Base-by-base conservation (phyloP, 495 filamentous ascomycete species). In the Aspergillus ostianus region DNA sequence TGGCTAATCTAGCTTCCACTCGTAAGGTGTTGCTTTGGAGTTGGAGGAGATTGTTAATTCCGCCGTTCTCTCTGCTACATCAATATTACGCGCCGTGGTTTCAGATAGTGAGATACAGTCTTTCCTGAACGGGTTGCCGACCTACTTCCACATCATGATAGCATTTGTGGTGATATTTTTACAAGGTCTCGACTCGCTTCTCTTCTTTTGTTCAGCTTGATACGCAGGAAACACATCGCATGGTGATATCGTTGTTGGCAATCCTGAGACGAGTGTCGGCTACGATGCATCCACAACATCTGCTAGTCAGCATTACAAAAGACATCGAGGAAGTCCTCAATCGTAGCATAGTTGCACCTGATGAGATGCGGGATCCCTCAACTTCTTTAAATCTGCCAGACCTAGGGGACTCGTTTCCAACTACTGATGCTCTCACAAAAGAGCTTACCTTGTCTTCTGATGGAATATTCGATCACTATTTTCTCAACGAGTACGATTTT, bases 161-260 rank as follows among this genome's bases (percentile, higher is more conserved):
- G 73, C 73, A 9, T 76, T 76, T 56, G 69, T 71, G 8, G 66
- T 71, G 1, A 59, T 75, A 1, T 76, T 76, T 51, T 58, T 75
- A 1, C 60, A 74, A 70, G 53, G 70, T 73, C 20, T 68, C 73
- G 0, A 73, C 70, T 0, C 68, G 12, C 10, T 53, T 30, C 27
- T 32, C 23, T 2, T 2, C 2, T 29, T 29, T 23, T 3, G 23
- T 53, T 4, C 23, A 29, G 13, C 23, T 53, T 29, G 51, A 53
- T 19, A 41, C 3, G 3, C 12, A 53, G 5, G 29, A 53, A 19
- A 30, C 30, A 18, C 23, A 3, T 3, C 12, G 18, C 18, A 8
- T 53, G 30, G 0, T 27, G 18, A n/a, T 17, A 5, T 36, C n/a
- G 13, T n/a, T 36, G 18, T 13, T 29, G 3, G 17, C 51, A 0